A percentile compares a stretch with the other conserved stretches of the same genome.
phyloP scores from a whole-genome alignment of 208 protist species.

The Trichomonas vaginalis region DNA sequence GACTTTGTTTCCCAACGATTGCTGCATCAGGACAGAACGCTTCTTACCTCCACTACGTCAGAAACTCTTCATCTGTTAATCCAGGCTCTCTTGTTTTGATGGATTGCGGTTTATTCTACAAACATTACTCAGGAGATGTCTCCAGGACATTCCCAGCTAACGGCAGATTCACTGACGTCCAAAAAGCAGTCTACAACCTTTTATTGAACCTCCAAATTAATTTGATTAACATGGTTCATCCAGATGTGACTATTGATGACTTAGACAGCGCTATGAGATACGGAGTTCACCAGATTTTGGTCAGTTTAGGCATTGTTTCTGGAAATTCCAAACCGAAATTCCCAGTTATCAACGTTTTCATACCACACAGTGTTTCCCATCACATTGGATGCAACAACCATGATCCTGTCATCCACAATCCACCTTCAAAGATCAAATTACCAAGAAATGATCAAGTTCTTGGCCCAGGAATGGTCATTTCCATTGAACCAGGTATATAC shows the following conservation, averaged over 20 bases:
- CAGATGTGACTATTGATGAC: slow-evolving; percentile 29
- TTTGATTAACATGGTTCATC: slow-evolving; percentile 22
- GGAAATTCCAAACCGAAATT: background rate
- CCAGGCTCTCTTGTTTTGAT: slow-evolving; percentile 38
- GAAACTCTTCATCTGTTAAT: slow-evolving; percentile 28
- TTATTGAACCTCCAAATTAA: slow-evolving; percentile 31
- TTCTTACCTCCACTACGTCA: slow-evolving; percentile 40
- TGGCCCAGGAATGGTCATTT: background rate
- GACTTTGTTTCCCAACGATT: slow-evolving; percentile 36
- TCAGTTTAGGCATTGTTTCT: background rate
- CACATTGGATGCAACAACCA: background rate
- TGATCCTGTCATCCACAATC: background rate
- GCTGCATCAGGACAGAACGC: slow-evolving; percentile 34
- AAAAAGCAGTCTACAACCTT: slow-evolving; percentile 38
- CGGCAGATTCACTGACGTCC: slow-evolving; percentile 34
- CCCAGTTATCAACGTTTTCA: background rate
- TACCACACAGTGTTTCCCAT: background rate
- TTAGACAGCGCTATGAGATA: background rate
- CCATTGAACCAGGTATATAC: background rate
- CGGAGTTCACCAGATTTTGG: background rate
- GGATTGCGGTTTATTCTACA: slow-evolving; percentile 41
- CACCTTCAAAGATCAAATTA: background rate
- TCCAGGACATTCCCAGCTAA: slow-evolving; percentile 42
- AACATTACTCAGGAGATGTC: slow-evolving; percentile 44
- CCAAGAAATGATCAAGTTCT: too few relatives aligned